Evolutionary conservation across 768 basidiomycete genomes (phyloP), one percentile per base, ranked within the genome.

Genomic region (Phylloporus sp.): DNA sequence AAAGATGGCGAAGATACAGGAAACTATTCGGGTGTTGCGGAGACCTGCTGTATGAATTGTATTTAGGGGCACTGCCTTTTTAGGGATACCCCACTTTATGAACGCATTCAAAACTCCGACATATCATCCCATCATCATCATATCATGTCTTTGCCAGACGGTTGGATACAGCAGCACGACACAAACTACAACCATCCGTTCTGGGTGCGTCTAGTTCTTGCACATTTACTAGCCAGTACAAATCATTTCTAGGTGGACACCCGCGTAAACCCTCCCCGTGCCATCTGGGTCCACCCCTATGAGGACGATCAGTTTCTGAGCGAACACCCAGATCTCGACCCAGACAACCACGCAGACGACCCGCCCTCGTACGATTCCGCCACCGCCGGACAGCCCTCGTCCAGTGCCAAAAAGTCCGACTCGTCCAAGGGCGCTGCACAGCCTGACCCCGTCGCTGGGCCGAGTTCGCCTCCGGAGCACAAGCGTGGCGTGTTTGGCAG

Each of bases 201-300:
- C 69, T 85, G 78, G 69, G 82, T 79, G 51, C 48, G 63, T 47
- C 12, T n/a, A 29, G 20, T 9, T 31, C 18, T 5, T 27, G 26
- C 18, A n/a, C 29, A 28, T 28, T 7, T 16, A 15, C 3, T n/a
- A 11, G 9, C 6, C 38, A 36, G 40, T 31, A 16, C 18, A n/a
- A 27, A 38, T n/a, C 15, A 20, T 10, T 12, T 45, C 40, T 42
- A 86, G 82, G 81, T 87, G 16, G 84, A 89, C 54, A 87, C 85
- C 0, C 72, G 68, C 51, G 78, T 80, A 1, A 71, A 65, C 8
- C 86, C 88, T 8, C 80, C 84, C 1, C 78, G 86, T 0, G 75
- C 80, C 0, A 87, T 81, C 59, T 90, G 86, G 88, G 73, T 75
- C 1, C 86, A 90, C 60, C 86, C 88, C 2, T 80, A 80, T 52